phyloP scores from a whole-genome alignment of 371 early-diverging fungal species.

The Circinella minor region DNA sequence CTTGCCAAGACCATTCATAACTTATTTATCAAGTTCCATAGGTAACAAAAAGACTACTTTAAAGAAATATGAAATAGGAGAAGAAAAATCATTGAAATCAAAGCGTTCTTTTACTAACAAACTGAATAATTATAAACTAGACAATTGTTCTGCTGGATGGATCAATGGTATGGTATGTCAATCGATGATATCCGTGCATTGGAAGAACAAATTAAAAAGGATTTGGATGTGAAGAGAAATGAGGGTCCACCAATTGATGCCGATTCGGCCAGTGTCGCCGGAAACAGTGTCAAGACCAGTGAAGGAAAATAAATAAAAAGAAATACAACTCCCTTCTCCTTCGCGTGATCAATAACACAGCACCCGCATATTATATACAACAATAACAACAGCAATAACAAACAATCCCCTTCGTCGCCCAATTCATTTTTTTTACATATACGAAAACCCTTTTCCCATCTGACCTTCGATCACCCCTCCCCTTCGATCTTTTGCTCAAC shows the following conservation, averaged over 20 bases:
- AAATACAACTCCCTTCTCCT: background rate
- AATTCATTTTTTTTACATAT: too few relatives aligned
- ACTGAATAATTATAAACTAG: slow-evolving; percentile 11
- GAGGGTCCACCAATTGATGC: slow-evolving; percentile 22
- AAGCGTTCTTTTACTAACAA: too few relatives aligned
- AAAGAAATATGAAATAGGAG: too few relatives aligned
- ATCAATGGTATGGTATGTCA: slow-evolving; percentile 75
- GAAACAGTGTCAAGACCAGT: slow-evolving; percentile 12
- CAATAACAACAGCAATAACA: too few relatives aligned
- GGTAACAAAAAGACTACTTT: slow-evolving; percentile 18
- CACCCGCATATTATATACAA: too few relatives aligned
- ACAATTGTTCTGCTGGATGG: slow-evolving; percentile 77
- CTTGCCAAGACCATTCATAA: slow-evolving; percentile 48
- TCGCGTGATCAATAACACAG: background rate
- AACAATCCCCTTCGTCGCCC: too few relatives aligned
- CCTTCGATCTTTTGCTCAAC: too few relatives aligned
- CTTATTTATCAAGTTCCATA: slow-evolving; percentile 45
- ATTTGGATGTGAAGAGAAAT: slow-evolving; percentile 47
- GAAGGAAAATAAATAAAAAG: slow-evolving; percentile 11
- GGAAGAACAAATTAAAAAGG: slow-evolving; percentile 67
- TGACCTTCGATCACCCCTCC: too few relatives aligned
- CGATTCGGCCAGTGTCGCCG: slow-evolving; percentile 22
- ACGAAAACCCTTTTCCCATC: too few relatives aligned
- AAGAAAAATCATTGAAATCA: too few relatives aligned
- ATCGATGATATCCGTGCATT: slow-evolving; percentile 68